Evolutionary conservation across 2,329 filamentous ascomycete species (phyloP), one percentile per base, ranked within the genome.

Genomic region (Zasmidium citrigriseum): DNA sequence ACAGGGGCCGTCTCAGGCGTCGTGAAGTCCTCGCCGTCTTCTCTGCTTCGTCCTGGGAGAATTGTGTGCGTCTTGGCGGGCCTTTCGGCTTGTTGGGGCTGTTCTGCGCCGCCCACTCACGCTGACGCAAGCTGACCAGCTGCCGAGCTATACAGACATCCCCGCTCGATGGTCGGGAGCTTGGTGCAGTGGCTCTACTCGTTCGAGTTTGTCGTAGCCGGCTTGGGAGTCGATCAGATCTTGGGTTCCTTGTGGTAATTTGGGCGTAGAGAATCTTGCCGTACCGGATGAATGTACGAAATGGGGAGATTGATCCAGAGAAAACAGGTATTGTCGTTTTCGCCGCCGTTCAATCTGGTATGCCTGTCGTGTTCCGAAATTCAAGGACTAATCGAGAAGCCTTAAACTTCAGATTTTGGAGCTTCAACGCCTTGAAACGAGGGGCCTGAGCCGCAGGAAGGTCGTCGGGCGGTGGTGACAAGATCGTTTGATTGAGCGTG

Each of bases 61-160:
- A 53, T 44, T 21, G 22, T n/a, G 4, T 23, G 29, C 20, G 12
- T 53, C 38, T 53, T 45, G 51, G 34, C 51, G 38, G 51, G 25
- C 21, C 29, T 23, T 21, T 12, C 51, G 23, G 25, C 23, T 44
- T 44, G 29, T 41, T 41, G 51, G 45, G 51, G 29, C 51, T 29
- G n/a, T 11, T 22, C 51, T 45, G n/a, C 51, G n/a, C 51, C 20
- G 20, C 29, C 45, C 51, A 20, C 14, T 45, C 34, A 38, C 38
- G 38, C 51, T 53, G 51, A 46, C 38, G 51, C 51, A 45, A 53
- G 51, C 51, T 53, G 34, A 41, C 34, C 34, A 41, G 34, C 34
- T 41, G 34, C 34, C 34, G 34, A 41, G 34, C 34, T 41, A 10
- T 41, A 41, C 34, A 7, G 7, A 16, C 34, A n/a, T 41, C 34